Percentiles rank a stretch among this genome's conserved stretches.
Evolutionary conservation across 148 eudicot species (phyloP).

Genomic region (Amaranthus cruentus): DNA sequence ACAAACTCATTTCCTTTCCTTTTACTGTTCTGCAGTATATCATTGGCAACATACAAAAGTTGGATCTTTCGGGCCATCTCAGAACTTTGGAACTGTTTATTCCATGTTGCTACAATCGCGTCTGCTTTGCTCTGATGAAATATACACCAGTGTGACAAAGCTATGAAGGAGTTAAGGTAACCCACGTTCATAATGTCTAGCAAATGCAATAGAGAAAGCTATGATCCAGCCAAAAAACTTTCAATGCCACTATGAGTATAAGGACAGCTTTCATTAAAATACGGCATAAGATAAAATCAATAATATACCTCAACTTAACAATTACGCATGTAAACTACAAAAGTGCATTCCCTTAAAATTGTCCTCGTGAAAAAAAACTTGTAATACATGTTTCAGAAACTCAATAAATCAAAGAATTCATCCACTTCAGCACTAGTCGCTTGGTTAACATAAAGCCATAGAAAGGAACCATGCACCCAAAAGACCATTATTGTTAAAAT

Average conservation of each 20-base stretch:
- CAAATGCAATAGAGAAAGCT: not conserved
- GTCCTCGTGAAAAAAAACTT: not conserved
- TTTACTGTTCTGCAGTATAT: conserved; percentile 91
- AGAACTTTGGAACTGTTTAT: conserved; percentile 61
- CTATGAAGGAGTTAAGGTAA: conserved; percentile 52
- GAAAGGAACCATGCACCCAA: not conserved
- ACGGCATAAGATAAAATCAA: not conserved
- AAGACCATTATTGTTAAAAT: not conserved
- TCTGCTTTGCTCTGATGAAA: conserved; percentile 92
- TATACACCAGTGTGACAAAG: conserved; percentile 97
- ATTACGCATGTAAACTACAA: not conserved
- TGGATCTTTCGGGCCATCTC: conserved; percentile 66
- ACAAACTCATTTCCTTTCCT: conserved; percentile 98
- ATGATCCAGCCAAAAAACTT: not conserved
- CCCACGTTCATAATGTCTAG: not conserved
- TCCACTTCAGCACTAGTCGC: not conserved
- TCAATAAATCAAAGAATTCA: not conserved
- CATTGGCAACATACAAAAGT: conserved; percentile 89
- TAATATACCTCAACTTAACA: not conserved
- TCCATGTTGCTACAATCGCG: conserved; percentile 85
- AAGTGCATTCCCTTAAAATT: not conserved
- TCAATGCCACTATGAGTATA: not conserved
- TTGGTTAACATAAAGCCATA: not conserved
- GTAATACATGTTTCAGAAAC: not conserved
- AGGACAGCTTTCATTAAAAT: not conserved